Conservation (phyloP, 139 green algal genomes). For the Deuterostichococcus epilithicus region DNA sequence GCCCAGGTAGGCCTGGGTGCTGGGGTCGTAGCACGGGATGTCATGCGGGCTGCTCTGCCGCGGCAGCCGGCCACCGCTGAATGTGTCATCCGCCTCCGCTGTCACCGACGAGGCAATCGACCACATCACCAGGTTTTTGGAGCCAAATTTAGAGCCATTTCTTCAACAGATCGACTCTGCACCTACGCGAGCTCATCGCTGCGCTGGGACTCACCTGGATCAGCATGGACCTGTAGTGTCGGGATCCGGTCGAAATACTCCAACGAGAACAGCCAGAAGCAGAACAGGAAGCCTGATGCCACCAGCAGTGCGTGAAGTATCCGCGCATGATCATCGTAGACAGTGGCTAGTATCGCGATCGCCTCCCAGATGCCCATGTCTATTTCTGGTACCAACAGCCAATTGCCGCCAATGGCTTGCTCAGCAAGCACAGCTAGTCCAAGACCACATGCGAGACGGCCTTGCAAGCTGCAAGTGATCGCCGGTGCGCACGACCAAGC, state of each 20-base stretch:
- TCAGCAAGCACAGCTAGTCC: neutral
- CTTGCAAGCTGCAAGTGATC: too few species aligned
- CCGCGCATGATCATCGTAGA: neutral
- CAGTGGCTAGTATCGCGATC: neutral
- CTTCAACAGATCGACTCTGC: too few species aligned
- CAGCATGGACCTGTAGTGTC: neutral
- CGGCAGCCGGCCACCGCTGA: neutral
- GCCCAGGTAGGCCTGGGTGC: conserved; percentile 79
- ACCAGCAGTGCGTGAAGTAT: neutral
- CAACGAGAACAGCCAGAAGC: neutral
- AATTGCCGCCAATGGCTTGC: neutral
- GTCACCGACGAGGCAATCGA: neutral
- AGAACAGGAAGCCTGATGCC: neutral
- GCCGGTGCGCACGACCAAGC: too few species aligned
- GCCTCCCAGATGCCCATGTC: neutral
- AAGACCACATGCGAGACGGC: too few species aligned
- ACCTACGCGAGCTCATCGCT: too few species aligned
- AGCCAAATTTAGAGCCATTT: too few species aligned
- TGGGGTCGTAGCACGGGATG: conserved; percentile 85
- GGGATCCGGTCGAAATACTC: neutral
- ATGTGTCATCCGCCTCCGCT: neutral
- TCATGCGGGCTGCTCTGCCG: conserved; percentile 21
- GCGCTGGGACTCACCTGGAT: neutral
- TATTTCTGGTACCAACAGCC: neutral
- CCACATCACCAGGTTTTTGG: neutral